These are phyloP conservation scores for Epichloe elymi DNA, from an alignment of 2,329 filamentous ascomycete genomes.

Conservation along the genomic window DNA sequence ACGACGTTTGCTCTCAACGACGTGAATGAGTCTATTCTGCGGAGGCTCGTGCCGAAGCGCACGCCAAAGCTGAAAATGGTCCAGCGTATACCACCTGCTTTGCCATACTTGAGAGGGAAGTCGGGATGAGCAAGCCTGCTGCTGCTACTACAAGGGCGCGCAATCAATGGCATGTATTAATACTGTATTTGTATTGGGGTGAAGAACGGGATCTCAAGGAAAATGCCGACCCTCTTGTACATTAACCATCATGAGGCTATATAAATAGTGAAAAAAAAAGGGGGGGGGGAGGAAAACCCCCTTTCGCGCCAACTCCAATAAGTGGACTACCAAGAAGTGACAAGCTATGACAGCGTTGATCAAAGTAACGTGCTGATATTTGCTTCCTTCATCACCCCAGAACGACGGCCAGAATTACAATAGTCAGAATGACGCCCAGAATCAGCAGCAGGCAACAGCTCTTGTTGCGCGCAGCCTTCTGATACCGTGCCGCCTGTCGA, in stretches of 20 bases:
- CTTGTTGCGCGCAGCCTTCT: conserved; percentile 91
- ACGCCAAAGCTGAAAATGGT: conserved; percentile 8
- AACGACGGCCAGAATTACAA: conserved; percentile 78
- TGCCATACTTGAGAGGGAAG: conserved; percentile 13
- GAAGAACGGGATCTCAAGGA: conserved; percentile 7
- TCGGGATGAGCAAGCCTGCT: background rate
- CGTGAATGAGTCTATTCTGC: conserved; percentile 20
- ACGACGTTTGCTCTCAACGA: conserved; percentile 22
- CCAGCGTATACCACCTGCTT: conserved; percentile 3
- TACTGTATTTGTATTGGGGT: conserved; percentile 2
- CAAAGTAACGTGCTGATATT: no score
- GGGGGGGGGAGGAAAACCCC: background rate
- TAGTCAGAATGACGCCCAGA: conserved; percentile 73
- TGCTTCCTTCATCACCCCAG: conserved; percentile 41
- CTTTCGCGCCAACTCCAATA: conserved; percentile 6
- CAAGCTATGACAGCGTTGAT: no score
- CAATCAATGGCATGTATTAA: background rate
- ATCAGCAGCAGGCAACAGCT: conserved; percentile 86
- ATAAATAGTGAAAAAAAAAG: background rate
- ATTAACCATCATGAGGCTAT: conserved; percentile 5
- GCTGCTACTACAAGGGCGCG: background rate
- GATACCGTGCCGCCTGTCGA: conserved; percentile 74
- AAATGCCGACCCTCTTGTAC: conserved; percentile 7
- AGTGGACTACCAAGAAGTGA: background rate
- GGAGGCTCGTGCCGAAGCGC: conserved; percentile 10